Evolutionary conservation across 768 basidiomycete genomes (phyloP).

Genomic region (Termitomyces sp.): DNA sequence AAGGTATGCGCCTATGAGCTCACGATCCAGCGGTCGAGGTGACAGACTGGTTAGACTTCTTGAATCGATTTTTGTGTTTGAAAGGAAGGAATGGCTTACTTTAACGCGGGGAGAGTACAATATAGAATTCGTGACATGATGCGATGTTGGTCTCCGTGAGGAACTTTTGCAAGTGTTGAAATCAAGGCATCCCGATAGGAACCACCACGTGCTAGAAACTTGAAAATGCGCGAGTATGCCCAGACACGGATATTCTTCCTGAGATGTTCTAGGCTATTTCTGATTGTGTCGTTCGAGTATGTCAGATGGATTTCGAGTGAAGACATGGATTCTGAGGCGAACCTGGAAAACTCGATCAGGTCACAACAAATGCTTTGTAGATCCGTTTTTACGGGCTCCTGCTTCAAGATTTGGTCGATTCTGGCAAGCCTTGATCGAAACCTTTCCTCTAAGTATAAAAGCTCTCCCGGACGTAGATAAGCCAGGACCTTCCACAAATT

Average conservation of each 20-base stretch:
- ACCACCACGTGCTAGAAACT: conserved; percentile 4
- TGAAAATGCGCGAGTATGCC: conserved; percentile 10
- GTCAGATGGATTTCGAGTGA: neutral
- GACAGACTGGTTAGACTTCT: conserved; percentile 2
- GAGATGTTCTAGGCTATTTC: conserved; percentile 3
- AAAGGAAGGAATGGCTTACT: neutral
- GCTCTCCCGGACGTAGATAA: conserved; percentile 1
- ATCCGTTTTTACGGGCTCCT: neutral
- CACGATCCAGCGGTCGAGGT: conserved; percentile 1
- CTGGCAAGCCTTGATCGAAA: neutral
- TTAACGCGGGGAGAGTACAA: conserved; percentile 1
- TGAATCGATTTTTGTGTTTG: neutral
- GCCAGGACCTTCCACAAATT: conserved; percentile 11
- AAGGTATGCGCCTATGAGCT: conserved; percentile 4
- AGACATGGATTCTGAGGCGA: neutral
- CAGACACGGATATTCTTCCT: neutral
- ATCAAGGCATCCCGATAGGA: conserved; percentile 8
- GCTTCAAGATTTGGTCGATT: conserved; percentile 6
- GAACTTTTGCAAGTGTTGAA: conserved; percentile 8
- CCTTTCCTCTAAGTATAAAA: conserved; percentile 8
- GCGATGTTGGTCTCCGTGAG: conserved; percentile 9
- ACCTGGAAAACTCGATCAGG: conserved; percentile 6
- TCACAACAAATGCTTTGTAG: conserved; percentile 6
- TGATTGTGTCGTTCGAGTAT: neutral
- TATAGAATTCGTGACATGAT: conserved; percentile 8